Conservation (phyloP, 2,329 filamentous ascomycete species). For the Alternaria longipes region DNA sequence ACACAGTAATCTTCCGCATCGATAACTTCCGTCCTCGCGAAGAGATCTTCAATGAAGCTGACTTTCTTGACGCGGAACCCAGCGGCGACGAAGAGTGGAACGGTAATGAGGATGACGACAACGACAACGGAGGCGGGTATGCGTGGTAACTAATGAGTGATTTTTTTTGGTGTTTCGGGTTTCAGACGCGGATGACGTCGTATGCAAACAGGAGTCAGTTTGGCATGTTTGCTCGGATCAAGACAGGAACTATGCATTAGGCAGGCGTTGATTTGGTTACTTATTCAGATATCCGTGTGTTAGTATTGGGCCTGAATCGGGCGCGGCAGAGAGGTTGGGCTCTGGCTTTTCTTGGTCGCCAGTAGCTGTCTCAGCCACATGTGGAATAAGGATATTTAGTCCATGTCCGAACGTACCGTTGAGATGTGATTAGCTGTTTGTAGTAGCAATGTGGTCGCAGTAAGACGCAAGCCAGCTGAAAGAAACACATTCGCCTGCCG, state of each 20-base stretch:
- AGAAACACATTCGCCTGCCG: conserved; percentile 10
- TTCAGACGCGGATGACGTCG: conserved; percentile 3
- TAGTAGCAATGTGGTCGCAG: conserved; percentile 1
- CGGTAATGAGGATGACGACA: conserved; percentile 63
- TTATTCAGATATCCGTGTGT: conserved; percentile 25
- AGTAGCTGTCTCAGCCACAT: conserved; percentile 14
- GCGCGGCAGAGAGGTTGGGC: conserved; percentile 32
- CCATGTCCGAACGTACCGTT: not conserved
- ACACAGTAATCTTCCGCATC: conserved; percentile 74
- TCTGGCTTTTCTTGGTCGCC: conserved; percentile 12
- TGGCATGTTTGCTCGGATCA: not conserved
- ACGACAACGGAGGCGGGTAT: conserved; percentile 50
- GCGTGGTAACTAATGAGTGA: conserved; percentile 32
- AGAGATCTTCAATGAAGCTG: conserved; percentile 72
- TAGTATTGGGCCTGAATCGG: conserved; percentile 27
- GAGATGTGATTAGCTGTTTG: conserved; percentile 8
- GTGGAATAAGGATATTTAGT: not conserved
- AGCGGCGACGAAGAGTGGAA: conserved; percentile 68
- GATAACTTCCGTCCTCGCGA: conserved; percentile 80
- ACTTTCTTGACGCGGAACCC: conserved; percentile 72
- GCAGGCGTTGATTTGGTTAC: conserved; percentile 24
- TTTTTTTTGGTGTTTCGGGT: not conserved
- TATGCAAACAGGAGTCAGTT: not conserved
- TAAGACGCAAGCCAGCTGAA: conserved; percentile 22
- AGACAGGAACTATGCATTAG: conserved; percentile 24